phyloP scores from a whole-genome alignment of 2,329 filamentous ascomycete genomes.

The Aotearoamyces nothofagi region DNA sequence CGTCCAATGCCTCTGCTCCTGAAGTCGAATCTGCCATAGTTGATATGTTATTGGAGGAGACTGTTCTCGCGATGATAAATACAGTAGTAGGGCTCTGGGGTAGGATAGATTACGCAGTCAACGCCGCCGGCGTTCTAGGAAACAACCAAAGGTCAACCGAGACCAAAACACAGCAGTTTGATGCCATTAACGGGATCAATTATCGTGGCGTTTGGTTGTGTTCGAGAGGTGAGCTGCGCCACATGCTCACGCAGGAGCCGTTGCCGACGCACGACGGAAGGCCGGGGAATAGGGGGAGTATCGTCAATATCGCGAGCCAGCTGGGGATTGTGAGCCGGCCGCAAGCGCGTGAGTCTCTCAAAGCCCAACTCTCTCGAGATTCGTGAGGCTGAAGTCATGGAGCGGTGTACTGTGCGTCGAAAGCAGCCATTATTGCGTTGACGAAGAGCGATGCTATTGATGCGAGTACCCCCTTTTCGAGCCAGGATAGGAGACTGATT shows the following conservation, averaged over 20 bases:
- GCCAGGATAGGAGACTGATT: conserved; percentile 1
- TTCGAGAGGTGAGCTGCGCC: conserved; percentile 24
- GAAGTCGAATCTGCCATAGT: conserved; percentile 22
- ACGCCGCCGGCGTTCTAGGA: conserved; percentile 23
- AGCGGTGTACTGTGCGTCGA: conserved; percentile 30
- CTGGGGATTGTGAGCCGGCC: conserved; percentile 26
- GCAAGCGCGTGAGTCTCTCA: conserved; percentile 22
- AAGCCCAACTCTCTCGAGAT: neutral
- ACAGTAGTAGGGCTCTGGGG: too few relatives aligned
- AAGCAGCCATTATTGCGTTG: conserved; percentile 28
- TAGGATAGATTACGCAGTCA: conserved; percentile 30
- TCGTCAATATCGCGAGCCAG: conserved; percentile 30
- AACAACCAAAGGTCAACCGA: conserved; percentile 13
- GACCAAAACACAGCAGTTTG: conserved; percentile 23
- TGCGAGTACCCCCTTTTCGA: conserved; percentile 16
- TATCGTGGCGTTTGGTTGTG: conserved; percentile 29
- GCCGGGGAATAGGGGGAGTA: conserved; percentile 23
- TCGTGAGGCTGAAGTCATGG: neutral
- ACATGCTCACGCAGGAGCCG: conserved; percentile 28
- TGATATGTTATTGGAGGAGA: conserved; percentile 17
- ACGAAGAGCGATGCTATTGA: conserved; percentile 32
- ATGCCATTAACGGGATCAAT: conserved; percentile 26
- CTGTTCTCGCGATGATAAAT: too few relatives aligned
- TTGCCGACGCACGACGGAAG: conserved; percentile 27
- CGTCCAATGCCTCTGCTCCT: too few relatives aligned